Conservation (phyloP, 306 rosid genomes). For the Arachis stenosperma region DNA sequence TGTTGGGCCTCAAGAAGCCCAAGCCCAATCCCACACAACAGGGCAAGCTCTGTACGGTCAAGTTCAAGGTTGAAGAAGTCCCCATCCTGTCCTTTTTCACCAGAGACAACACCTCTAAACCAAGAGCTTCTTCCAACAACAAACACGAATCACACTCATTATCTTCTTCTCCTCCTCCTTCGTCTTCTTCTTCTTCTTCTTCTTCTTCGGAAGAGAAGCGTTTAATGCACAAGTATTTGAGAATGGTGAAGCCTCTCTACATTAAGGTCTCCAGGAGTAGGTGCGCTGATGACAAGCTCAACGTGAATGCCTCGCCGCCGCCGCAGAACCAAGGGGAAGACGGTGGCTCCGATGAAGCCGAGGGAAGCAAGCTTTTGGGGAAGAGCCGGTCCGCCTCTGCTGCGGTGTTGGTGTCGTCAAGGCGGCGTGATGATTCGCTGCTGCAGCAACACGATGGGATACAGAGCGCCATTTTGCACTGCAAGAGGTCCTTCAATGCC, state of each 20-base stretch:
- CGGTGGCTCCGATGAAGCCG: neutral
- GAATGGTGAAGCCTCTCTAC: constrained; percentile 82
- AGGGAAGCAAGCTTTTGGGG: constrained; percentile 69
- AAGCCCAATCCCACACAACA: constrained; percentile 42
- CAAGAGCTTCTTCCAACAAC: constrained; percentile 37
- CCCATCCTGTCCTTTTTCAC: constrained; percentile 81
- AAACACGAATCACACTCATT: constrained; percentile 40
- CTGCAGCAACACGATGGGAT: constrained; percentile 88
- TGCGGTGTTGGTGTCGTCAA: constrained; percentile 43
- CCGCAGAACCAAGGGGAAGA: constrained; percentile 16
- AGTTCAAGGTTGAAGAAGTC: constrained; percentile 78
- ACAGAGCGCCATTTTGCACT: constrained; percentile 89
- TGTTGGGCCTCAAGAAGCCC: constrained; percentile 70
- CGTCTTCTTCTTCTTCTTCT: constrained; percentile 28
- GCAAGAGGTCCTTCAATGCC: constrained; percentile 85
- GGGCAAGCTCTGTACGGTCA: constrained; percentile 68
- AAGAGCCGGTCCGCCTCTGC: constrained; percentile 82
- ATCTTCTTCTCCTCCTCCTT: constrained; percentile 37
- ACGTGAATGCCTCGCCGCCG: constrained; percentile 25
- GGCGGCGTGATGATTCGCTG: constrained; percentile 77
- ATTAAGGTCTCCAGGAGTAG: constrained; percentile 58
- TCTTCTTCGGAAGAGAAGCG: constrained; percentile 59
- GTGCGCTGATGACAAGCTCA: constrained; percentile 66
- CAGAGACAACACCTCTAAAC: constrained; percentile 69
- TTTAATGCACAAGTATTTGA: constrained; percentile 69